A percentile compares a stretch with the other conserved stretches of the same genome.
Conservation (phyloP, 2,329 filamentous ascomycete species). For the Nannizziopsis barbatae region DNA sequence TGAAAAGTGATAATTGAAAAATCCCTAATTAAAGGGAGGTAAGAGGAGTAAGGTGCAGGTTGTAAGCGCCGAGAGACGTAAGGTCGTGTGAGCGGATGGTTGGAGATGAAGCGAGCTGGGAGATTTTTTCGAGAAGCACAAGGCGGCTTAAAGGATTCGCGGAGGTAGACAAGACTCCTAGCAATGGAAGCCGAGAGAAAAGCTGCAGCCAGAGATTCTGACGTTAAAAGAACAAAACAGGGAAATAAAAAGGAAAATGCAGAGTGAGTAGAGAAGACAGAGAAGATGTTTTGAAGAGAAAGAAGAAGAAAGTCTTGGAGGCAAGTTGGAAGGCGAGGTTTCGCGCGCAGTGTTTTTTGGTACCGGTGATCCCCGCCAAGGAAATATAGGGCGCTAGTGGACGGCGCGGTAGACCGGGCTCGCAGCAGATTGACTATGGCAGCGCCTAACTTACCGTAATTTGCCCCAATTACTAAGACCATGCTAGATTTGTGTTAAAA, state of each 20-base stretch:
- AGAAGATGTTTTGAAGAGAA: slow-evolving; percentile 13
- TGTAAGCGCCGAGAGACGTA: not conserved
- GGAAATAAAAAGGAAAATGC: slow-evolving; percentile 6
- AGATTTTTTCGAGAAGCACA: slow-evolving; percentile 5
- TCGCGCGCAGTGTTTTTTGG: slow-evolving; percentile 13
- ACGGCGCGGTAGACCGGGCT: not conserved
- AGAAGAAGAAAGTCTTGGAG: slow-evolving; percentile 3
- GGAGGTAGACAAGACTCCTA: not conserved
- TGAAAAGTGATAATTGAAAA: slow-evolving; percentile 18
- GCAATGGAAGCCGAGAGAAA: slow-evolving; percentile 16
- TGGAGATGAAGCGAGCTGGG: slow-evolving; percentile 1
- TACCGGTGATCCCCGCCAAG: not conserved
- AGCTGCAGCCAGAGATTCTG: not conserved
- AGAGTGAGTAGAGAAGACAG: slow-evolving; percentile 15
- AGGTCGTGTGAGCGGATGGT: slow-evolving; percentile 8
- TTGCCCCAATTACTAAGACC: not conserved
- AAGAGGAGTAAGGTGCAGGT: slow-evolving; percentile 8
- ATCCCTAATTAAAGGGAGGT: slow-evolving; percentile 19
- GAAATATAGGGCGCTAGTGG: slow-evolving; percentile 7
- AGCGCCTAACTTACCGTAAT: slow-evolving; percentile 1
- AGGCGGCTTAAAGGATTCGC: not conserved
- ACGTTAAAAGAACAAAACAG: slow-evolving; percentile 13
- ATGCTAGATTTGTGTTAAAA: not conserved
- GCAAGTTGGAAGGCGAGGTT: slow-evolving; percentile 14
- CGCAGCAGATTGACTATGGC: not conserved